phyloP scores from a whole-genome alignment of 2,329 filamentous ascomycete genomes.

The Diaporthe capsici region DNA sequence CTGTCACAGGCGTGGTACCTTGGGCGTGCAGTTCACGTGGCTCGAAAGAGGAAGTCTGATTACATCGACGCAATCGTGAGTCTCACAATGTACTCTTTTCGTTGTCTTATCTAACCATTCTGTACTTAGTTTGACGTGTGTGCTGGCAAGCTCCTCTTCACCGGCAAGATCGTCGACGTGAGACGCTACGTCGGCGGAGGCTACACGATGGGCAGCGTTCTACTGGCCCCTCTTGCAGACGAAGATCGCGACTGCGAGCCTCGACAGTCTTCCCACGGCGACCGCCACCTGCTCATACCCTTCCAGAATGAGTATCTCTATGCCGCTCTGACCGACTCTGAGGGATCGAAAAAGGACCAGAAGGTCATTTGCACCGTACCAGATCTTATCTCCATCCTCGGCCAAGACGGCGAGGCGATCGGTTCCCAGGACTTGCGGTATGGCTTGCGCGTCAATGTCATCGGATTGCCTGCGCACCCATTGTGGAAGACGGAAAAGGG shows the following conservation, averaged over 20 bases:
- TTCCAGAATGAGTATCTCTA: conserved; percentile 60
- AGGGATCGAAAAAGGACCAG: conserved; percentile 44
- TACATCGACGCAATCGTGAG: conserved; percentile 48
- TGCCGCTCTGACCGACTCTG: conserved; percentile 51
- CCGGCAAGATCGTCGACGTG: conserved; percentile 58
- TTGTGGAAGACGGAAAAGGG: conserved; percentile 60
- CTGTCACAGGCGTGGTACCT: conserved; percentile 54
- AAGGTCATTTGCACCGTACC: conserved; percentile 47
- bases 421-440: conserved; percentile 66
- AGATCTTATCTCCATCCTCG: conserved; percentile 55
- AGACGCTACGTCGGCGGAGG: conserved; percentile 55
- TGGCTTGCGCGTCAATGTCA: conserved; percentile 64
- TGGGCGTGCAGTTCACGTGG: conserved; percentile 50
- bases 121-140: not conserved
- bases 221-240: conserved; percentile 46
- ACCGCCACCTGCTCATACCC: conserved; percentile 55
- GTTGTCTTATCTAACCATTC: not conserved
- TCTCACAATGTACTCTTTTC: conserved; percentile 43
- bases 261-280: conserved; percentile 44
- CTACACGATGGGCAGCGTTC: conserved; percentile 57
- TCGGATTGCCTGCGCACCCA: conserved; percentile 64
- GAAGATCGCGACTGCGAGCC: conserved; percentile 47
- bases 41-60: conserved; percentile 48
- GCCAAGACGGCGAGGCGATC: conserved; percentile 62
- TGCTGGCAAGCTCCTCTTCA: conserved; percentile 54